These are phyloP conservation scores for Globisporangium heterothallicum DNA, from an alignment of 352 stramenopile genomes.

Conservation along the genomic window DNA sequence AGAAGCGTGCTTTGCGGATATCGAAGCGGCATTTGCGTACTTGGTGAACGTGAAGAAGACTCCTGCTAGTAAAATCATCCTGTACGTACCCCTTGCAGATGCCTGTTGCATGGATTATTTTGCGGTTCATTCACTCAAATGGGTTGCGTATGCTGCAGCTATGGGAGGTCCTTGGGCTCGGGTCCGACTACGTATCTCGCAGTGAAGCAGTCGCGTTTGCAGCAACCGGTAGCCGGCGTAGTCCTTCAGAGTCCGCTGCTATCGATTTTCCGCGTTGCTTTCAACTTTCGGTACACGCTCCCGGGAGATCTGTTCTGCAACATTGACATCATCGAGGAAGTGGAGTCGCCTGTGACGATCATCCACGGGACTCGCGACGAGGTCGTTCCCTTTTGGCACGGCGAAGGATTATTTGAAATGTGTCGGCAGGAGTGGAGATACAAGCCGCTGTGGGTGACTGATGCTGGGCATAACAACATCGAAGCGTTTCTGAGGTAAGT, in stretches of 20 bases:
- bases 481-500: conserved; percentile 90
- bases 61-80: conserved; percentile 90
- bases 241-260: conserved; percentile 96
- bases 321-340: conserved; percentile 89
- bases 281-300: conserved; percentile 98
- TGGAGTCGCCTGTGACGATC: conserved; percentile 95
- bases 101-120: neutral
- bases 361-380: conserved; percentile 98
- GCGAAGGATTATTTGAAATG: conserved; percentile 91
- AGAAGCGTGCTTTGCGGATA: conserved; percentile 93
- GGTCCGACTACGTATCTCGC: conserved; percentile 97
- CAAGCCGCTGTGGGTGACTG: conserved; percentile 97
- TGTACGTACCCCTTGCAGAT: conserved; percentile 68
- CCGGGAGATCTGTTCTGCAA: conserved; percentile 97
- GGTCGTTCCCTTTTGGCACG: conserved; percentile 98
- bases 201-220: conserved; percentile 85
- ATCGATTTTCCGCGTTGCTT: conserved; percentile 96
- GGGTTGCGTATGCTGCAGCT: conserved; percentile 31
- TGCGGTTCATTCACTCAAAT: conserved; percentile 3
- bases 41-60: conserved; percentile 91
- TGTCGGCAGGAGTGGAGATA: conserved; percentile 91
- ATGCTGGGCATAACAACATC: conserved; percentile 98
- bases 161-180: conserved; percentile 88
- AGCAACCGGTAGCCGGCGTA: conserved; percentile 91
- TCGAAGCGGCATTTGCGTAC: conserved; percentile 95